A percentile compares a stretch with the other conserved stretches of the same genome.
Evolutionary conservation across 768 basidiomycete genomes (phyloP).

Genomic region (Termitomyces sp.): DNA sequence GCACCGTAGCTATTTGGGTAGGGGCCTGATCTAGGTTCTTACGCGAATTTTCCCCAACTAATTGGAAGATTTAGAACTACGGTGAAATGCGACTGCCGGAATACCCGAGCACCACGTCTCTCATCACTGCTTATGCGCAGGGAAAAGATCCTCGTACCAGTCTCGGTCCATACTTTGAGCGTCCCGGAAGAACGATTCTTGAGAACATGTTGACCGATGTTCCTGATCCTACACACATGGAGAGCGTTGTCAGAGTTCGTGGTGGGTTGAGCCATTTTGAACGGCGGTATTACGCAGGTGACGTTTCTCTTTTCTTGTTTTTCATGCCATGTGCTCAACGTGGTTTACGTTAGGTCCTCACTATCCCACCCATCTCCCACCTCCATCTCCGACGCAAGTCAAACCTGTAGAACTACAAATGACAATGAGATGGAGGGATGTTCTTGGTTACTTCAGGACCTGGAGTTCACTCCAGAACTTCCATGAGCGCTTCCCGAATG

Average conservation of each 20-base stretch:
- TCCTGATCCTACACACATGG: conserved; percentile 44
- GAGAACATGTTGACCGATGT: conserved; percentile 69
- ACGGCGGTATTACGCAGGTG: conserved; percentile 61
- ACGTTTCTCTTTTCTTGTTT: not conserved
- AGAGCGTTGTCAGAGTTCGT: conserved; percentile 25
- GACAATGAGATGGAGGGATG: conserved; percentile 60
- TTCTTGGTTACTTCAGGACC: conserved; percentile 69
- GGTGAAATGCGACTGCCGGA: conserved; percentile 70
- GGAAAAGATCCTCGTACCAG: conserved; percentile 52
- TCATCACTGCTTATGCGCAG: conserved; percentile 64
- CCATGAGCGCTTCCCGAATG: conserved; percentile 60
- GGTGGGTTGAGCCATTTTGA: conserved; percentile 41
- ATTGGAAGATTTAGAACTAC: conserved; percentile 42
- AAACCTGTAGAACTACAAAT: conserved; percentile 56
- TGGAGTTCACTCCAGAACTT: conserved; percentile 71
- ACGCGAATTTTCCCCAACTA: not conserved
- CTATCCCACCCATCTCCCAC: conserved; percentile 15
- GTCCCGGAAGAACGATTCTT: conserved; percentile 76
- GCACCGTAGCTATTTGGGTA: conserved; percentile 77
- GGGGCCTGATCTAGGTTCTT: conserved; percentile 16
- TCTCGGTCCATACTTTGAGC: conserved; percentile 75
- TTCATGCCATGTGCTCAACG: not conserved
- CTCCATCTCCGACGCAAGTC: conserved; percentile 22
- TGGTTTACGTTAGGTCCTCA: conserved; percentile 9
- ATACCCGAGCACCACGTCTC: conserved; percentile 54